phyloP scores from a whole-genome alignment of 1,284 basidiomycete genomes.

The Pascua guehoae region DNA sequence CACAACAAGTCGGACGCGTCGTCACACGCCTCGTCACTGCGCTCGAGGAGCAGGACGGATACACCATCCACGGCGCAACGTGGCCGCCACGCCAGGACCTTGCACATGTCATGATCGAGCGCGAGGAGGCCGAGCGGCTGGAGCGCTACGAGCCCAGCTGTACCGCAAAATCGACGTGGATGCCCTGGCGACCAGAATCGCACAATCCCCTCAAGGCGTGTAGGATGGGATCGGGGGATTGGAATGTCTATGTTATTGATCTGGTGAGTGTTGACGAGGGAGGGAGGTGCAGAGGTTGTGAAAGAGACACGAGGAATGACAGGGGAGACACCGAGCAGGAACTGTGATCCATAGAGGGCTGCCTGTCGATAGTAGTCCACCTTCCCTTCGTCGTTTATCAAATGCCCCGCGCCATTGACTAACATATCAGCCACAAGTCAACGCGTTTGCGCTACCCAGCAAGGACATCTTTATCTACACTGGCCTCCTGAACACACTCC shows the following conservation, averaged over 20 bases:
- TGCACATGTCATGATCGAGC: slow-evolving; percentile 30
- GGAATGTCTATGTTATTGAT: slow-evolving; percentile 54
- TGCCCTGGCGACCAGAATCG: slow-evolving; percentile 47
- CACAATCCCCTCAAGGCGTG: slow-evolving; percentile 50
- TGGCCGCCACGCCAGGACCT: slow-evolving; percentile 46
- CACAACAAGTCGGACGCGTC: slow-evolving; percentile 45
- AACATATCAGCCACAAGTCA: slow-evolving; percentile 44
- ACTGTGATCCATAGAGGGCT: too few species aligned
- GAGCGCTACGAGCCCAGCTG: slow-evolving; percentile 43
- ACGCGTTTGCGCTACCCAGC: slow-evolving; percentile 55
- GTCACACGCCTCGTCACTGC: slow-evolving; percentile 44
- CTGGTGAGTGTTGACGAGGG: slow-evolving; percentile 35
- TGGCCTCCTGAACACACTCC: slow-evolving; percentile 51
- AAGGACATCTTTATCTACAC: slow-evolving; percentile 55
- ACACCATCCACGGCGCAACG: slow-evolving; percentile 46
- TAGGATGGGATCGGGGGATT: slow-evolving; percentile 47
- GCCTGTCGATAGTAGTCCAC: too few species aligned
- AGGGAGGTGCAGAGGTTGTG: too few species aligned
- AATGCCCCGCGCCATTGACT: background rate
- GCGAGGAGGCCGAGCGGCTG: slow-evolving; percentile 20
- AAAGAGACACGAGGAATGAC: too few species aligned
- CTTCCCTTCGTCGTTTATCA: too few species aligned
- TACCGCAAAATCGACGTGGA: slow-evolving; percentile 39
- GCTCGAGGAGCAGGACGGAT: slow-evolving; percentile 47
- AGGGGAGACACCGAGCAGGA: too few species aligned